Conservation (phyloP, 768 basidiomycete species). For the Candolleomyces aberdarensis region DNA sequence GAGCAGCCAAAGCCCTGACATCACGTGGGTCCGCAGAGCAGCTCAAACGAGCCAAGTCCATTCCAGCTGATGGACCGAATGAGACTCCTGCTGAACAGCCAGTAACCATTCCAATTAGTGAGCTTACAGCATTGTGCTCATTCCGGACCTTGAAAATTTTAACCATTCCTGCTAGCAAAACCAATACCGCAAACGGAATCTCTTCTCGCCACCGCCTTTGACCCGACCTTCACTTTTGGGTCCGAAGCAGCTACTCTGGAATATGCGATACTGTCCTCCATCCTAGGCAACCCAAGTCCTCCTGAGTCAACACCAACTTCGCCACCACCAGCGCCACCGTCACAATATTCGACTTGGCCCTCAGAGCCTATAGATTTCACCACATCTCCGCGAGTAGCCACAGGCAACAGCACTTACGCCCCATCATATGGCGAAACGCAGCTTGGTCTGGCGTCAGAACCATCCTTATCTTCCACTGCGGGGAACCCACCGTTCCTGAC, state of each 20-base stretch:
- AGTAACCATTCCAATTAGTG: slow-evolving; percentile 18
- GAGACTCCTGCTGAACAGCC: slow-evolving; percentile 8
- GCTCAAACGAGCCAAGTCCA: slow-evolving; percentile 44
- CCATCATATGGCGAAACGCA: slow-evolving; percentile 36
- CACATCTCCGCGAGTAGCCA: slow-evolving; percentile 30
- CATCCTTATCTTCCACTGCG: slow-evolving; percentile 30
- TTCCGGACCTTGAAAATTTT: slow-evolving; percentile 12
- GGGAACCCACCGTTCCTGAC: slow-evolving; percentile 40
- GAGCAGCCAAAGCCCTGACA: slow-evolving; percentile 17
- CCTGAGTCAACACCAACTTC: slow-evolving; percentile 44
- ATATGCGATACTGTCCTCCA: slow-evolving; percentile 90
- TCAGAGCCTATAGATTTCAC: slow-evolving; percentile 39
- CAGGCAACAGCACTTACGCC: slow-evolving; percentile 21
- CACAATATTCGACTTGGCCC: slow-evolving; percentile 42
- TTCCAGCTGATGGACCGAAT: slow-evolving; percentile 32
- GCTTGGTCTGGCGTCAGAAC: slow-evolving; percentile 33
- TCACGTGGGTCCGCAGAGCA: slow-evolving; percentile 45
- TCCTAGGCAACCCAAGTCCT: slow-evolving; percentile 77
- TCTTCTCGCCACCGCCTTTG: slow-evolving; percentile 59
- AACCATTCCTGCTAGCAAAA: slow-evolving; percentile 36
- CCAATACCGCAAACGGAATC: slow-evolving; percentile 54
- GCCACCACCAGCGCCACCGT: slow-evolving; percentile 30
- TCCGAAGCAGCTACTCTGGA: slow-evolving; percentile 93
- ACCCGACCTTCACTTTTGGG: slow-evolving; percentile 66
- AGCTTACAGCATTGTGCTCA: slow-evolving; percentile 8